Evolutionary conservation across 176 grass and related monocot genomes (phyloP), one percentile per base, ranked within the genome.

Genomic region (Aegilops bicornis): DNA sequence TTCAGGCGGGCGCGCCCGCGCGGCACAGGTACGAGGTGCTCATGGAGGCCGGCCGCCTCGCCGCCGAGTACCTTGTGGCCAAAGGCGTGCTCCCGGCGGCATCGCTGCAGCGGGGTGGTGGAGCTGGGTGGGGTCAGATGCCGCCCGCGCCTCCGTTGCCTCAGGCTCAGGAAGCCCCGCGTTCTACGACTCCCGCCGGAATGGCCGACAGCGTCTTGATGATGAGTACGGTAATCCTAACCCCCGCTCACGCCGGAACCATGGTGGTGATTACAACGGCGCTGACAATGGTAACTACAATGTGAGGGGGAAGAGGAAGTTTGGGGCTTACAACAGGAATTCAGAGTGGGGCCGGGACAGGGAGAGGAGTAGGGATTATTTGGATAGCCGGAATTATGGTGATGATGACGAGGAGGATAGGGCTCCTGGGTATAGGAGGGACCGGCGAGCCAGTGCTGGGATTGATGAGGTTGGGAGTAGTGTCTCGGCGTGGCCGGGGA

Each of bases 31-130:
- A 88, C 5, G 94, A 94, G 85, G 91, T 99, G 83, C 84, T 99
- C 48, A 92, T 94, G 78, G 94, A 94, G 72, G 97, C 97, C 10
- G 94, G 97, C 14, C 94, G 97, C 43, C 97, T 99, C 14, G 97
- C 94, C 4, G 91, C 97, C 9, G 94, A 99, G 89, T 96, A 96
- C 87, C 85, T 99, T 37, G 92, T 99, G 84, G 79, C 89, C 9
- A 90, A 90, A 61, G 97, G 97, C 39, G 89, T 92, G 83, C 94
- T 99, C 5, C 90, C 92, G 32, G 66, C 92, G 1, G 89, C 69
- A 27, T 89, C 87, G 37, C 87, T 95, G 58, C 94, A 74, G 76
- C 73, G 64, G 25, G 86, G 86, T 25, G 45, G 15, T 14, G 13
- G 59, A 5, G 78, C 20, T 5, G 69, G 82, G 0, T 91, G 89